These are phyloP conservation scores for Laetiporus sulphureus DNA, from an alignment of 1,284 basidiomycete genomes.

Conservation along the genomic window DNA sequence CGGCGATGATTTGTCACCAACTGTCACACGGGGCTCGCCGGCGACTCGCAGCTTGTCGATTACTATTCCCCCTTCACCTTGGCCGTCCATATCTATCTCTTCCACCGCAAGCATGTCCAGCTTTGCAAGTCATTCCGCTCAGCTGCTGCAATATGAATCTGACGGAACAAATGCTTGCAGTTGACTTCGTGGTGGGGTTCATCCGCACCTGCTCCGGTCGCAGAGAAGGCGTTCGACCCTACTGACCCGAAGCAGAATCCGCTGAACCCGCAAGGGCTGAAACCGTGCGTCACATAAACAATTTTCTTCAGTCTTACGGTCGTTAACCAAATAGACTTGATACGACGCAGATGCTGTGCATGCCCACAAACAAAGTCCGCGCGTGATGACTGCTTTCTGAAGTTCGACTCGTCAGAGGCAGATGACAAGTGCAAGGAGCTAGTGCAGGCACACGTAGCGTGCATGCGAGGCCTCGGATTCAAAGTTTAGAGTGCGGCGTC, in stretches of 20 bases:
- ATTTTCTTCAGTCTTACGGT: neutral
- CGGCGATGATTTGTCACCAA: conserved; percentile 3
- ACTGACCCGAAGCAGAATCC: conserved; percentile 73
- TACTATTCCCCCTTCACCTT: conserved; percentile 6
- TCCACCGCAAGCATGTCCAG: conserved; percentile 11
- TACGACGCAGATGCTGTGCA: conserved; percentile 73
- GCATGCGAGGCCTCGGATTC: conserved; percentile 89
- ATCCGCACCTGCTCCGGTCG: conserved; percentile 20
- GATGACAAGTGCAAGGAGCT: conserved; percentile 77
- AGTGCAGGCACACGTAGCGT: conserved; percentile 76
- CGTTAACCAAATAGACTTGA: neutral
- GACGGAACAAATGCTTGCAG: conserved; percentile 23
- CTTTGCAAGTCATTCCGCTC: neutral
- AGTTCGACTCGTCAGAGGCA: conserved; percentile 62
- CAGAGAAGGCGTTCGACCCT: conserved; percentile 47
- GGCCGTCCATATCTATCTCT: conserved; percentile 2
- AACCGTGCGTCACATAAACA: conserved; percentile 65
- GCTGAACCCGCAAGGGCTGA: conserved; percentile 84
- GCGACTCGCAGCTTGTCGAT: neutral
- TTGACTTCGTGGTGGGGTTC: conserved; percentile 37
- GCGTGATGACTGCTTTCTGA: conserved; percentile 92
- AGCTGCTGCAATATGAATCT: neutral
- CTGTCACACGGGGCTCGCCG: neutral
- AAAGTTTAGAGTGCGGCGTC: conserved; percentile 45
- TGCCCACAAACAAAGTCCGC: conserved; percentile 91